Evolutionary conservation across 1,284 basidiomycete genomes (phyloP), one percentile per base, ranked within the genome.

Genomic region (Polyporus tsugae): DNA sequence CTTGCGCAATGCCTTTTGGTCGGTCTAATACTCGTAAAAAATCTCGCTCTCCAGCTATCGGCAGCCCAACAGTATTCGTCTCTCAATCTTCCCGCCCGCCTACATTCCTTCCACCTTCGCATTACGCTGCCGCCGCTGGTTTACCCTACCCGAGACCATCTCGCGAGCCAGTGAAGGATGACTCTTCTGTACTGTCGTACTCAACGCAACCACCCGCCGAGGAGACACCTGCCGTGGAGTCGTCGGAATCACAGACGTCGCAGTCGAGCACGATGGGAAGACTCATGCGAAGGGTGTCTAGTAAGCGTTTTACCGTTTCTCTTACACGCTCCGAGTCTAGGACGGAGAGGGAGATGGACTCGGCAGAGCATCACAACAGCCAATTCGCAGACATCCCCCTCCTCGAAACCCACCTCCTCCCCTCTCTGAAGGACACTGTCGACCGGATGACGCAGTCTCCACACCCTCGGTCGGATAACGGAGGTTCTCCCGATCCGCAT

Each of bases 381-480:
- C 81, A 85, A 62, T 78, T 88, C 25, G 81, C 79, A 4, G 85
- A 86, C 63, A 77, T 91, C 3, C 87, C 88, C 2, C 78, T 86
- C 29, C 76, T 91, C 33, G 91, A 93, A 72, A 81, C 86, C 0
- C 86, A 90, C 38, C 81, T 92, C 13, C 77, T 93, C 35, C 91
- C 91, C 10, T 89, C 90, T 29, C 80, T 92, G 42, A 82, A 86
- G 42, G 91, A 92, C 68, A 93, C 91, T 0, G 85, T 92, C 44
- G 85, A 89, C 72, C 85, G 86, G 57, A 93, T 92, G 91, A 93
- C 91, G 4, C 78, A 80, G 39, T 73, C 73, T 9, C 74, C 70
- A 6, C 58, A 46, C 1, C 44, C 62, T 22, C 62, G 29, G 15
- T 42, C 58, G 1, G 49, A 70, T 10, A 55, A 42, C 36, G 46